Evolutionary conservation across 1,139 yeast species (phyloP).

Genomic region (Taphrina wiesneri): DNA sequence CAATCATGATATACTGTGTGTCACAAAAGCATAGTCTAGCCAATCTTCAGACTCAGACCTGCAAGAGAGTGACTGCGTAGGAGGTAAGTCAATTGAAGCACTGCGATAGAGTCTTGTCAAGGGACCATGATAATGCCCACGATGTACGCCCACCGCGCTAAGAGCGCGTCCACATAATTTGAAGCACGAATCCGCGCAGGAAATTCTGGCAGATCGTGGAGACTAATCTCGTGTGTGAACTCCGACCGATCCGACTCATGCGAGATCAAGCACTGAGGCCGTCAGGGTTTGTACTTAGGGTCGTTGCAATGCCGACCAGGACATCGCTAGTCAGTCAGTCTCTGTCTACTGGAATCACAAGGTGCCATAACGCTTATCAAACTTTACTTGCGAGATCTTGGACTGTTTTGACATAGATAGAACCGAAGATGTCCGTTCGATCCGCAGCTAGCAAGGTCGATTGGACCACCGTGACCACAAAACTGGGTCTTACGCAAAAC

Average conservation of each 20-base stretch:
- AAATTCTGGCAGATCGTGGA: not conserved
- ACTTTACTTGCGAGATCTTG: not conserved
- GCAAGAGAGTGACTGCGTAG: too few relatives aligned
- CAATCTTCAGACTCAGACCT: too few relatives aligned
- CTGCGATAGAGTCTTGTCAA: too few relatives aligned
- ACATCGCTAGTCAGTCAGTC: not conserved
- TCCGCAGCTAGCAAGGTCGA: constrained; percentile 53
- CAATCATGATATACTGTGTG: not conserved
- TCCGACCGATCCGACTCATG: not conserved
- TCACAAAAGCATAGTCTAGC: not conserved
- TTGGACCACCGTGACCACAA: constrained; percentile 88
- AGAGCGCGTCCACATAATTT: not conserved
- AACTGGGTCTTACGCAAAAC: constrained; percentile 88
- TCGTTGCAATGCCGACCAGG: not conserved
- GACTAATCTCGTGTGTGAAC: not conserved
- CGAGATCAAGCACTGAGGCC: not conserved
- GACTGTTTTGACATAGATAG: not conserved
- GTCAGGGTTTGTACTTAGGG: not conserved
- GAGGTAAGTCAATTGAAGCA: too few relatives aligned
- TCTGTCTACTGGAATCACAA: not conserved
- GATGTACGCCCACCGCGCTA: not conserved
- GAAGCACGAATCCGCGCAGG: constrained; percentile 1
- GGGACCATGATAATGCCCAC: too few relatives aligned
- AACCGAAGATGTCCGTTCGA: constrained; percentile 27
- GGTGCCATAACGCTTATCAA: not conserved